phyloP scores from a whole-genome alignment of 2,329 filamentous ascomycete species.

The Botrytis byssoidea region DNA sequence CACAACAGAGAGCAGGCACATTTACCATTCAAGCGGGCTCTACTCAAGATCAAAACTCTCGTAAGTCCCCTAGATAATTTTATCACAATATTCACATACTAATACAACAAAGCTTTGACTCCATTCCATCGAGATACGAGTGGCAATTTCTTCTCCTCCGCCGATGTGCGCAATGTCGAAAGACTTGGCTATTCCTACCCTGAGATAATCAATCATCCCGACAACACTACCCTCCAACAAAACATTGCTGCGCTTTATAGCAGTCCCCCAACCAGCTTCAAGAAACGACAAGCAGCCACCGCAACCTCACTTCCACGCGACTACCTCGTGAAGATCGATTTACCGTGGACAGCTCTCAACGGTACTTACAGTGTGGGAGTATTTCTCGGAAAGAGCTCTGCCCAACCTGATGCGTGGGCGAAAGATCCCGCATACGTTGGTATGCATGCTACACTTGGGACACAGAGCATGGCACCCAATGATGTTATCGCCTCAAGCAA shows the following conservation, averaged over 20 bases:
- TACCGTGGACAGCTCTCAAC: constrained; percentile 36
- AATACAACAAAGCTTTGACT: constrained; percentile 45
- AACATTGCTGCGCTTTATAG: constrained; percentile 17
- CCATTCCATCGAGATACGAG: constrained; percentile 55
- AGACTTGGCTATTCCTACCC: constrained; percentile 71
- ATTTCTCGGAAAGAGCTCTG: constrained; percentile 39
- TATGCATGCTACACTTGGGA: constrained; percentile 16
- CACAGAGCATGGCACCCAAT: neutral
- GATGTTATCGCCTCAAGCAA: constrained; percentile 39
- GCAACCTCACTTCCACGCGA: constrained; percentile 29
- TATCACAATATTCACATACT: neutral
- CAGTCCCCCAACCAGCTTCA: neutral
- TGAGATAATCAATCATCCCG: constrained; percentile 43
- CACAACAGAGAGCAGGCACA: constrained; percentile 52
- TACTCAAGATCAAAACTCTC: constrained; percentile 11
- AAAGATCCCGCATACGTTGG: constrained; percentile 15
- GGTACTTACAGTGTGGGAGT: constrained; percentile 39
- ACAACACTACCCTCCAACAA: constrained; percentile 15
- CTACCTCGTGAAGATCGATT: constrained; percentile 39
- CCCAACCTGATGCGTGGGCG: constrained; percentile 27
- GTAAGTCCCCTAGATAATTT: neutral
- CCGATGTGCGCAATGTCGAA: constrained; percentile 10
- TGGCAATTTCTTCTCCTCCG: constrained; percentile 16
- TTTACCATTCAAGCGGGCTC: constrained; percentile 52
- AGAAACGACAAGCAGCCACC: constrained; percentile 5